These are phyloP conservation scores for Crithidia expoeki DNA, from an alignment of 208 protist genomes.

Conservation along the genomic window DNA sequence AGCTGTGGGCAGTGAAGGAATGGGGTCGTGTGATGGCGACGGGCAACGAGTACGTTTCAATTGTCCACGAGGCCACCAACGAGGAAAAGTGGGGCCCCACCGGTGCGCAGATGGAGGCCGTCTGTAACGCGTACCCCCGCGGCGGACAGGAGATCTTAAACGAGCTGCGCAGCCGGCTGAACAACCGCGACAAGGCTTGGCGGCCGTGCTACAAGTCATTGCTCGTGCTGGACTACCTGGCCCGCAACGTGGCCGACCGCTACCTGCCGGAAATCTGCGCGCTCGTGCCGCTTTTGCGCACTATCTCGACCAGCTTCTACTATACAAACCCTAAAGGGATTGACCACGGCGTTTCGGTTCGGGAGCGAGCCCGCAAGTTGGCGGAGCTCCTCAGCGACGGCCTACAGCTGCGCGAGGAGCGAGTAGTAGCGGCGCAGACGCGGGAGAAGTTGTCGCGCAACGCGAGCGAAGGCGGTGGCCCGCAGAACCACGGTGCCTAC, in stretches of 20 bases:
- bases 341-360: conserved; percentile 88
- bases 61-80: conserved; percentile 86
- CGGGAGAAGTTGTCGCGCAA: conserved; percentile 67
- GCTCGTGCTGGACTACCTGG: conserved; percentile 87
- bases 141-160: conserved; percentile 75
- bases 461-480: conserved; percentile 41
- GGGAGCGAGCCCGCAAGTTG: conserved; percentile 85
- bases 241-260: conserved; percentile 66
- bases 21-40: conserved; percentile 81
- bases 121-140: conserved; percentile 73
- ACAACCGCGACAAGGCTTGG: conserved; percentile 87
- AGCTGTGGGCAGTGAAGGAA: conserved; percentile 75
- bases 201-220: conserved; percentile 88
- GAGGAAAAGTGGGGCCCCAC: conserved; percentile 92
- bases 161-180: conserved; percentile 80
- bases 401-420: conserved; percentile 77
- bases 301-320: conserved; percentile 82
- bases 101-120: conserved; percentile 85
- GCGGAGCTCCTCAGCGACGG: conserved; percentile 83
- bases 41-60: conserved; percentile 66
- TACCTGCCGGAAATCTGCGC: conserved; percentile 76
- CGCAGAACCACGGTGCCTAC: conserved; percentile 29
- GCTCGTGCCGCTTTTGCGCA: conserved; percentile 65
- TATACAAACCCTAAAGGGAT: conserved; percentile 87
- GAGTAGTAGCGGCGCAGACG: conserved; percentile 68